Evolutionary conservation across 1,284 basidiomycete genomes (phyloP).

Genomic region (Puccinia horiana): DNA sequence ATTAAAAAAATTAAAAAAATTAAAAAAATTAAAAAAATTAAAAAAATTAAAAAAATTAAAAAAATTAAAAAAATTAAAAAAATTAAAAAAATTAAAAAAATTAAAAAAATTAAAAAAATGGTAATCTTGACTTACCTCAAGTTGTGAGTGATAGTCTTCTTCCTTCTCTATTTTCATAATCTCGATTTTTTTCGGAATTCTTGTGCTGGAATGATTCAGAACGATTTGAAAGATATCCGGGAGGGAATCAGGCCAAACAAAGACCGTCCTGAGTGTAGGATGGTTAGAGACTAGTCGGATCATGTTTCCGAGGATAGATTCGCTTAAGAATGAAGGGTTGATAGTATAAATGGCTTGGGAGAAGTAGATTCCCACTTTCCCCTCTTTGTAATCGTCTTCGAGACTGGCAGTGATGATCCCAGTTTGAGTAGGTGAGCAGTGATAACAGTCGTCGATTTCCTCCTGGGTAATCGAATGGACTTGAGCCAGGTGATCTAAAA

Average conservation of each 20-base stretch:
- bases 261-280: slow-evolving; percentile 51
- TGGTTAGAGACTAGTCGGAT: slow-evolving; percentile 48
- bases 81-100: no score
- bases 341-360: slow-evolving; percentile 53
- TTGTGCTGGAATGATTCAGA: slow-evolving; percentile 45
- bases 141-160: slow-evolving; percentile 1
- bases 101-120: no score
- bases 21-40: no score
- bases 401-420: slow-evolving; percentile 53
- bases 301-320: slow-evolving; percentile 15
- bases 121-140: slow-evolving; percentile 12
- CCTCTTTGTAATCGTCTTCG: slow-evolving; percentile 46
- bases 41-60: no score
- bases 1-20: no score
- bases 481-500: slow-evolving; percentile 21
- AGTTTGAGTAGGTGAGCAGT: slow-evolving; percentile 53
- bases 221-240: slow-evolving; percentile 50
- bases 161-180: slow-evolving; percentile 6
- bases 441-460: slow-evolving; percentile 52
- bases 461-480: slow-evolving; percentile 11
- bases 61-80: no score
- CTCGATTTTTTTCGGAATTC: slow-evolving; percentile 34
- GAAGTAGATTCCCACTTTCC: slow-evolving; percentile 51
- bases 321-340: not conserved
- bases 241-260: slow-evolving; percentile 49